Percentiles rank a stretch among this genome's conserved stretches.
Evolutionary conservation across 1,284 basidiomycete species (phyloP).

Genomic region (Sporisorium sorghi): DNA sequence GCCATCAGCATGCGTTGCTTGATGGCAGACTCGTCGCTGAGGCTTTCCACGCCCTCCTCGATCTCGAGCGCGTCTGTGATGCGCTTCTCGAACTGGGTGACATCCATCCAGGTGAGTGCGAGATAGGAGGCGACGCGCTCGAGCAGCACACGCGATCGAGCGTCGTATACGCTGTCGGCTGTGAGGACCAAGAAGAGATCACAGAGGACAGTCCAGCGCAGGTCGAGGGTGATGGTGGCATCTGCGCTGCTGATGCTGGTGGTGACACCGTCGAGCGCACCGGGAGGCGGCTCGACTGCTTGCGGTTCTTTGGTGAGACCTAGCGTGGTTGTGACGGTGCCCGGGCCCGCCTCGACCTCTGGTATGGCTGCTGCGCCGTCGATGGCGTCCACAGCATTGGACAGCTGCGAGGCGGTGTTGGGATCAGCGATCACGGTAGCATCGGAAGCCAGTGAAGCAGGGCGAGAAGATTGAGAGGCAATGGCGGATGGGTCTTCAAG

Average conservation of each 20-base stretch:
- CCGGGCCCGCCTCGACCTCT: conserved; percentile 22
- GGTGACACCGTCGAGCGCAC: conserved; percentile 66
- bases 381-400: conserved; percentile 33
- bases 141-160: conserved; percentile 66
- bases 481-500: neutral
- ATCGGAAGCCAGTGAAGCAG: conserved; percentile 9
- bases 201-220: conserved; percentile 68
- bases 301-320: conserved; percentile 60
- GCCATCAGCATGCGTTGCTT: conserved; percentile 53
- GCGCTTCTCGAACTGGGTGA: conserved; percentile 69
- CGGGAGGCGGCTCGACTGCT: conserved; percentile 55
- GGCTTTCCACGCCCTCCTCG: conserved; percentile 64
- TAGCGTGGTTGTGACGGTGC: conserved; percentile 40
- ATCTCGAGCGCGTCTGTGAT: conserved; percentile 68
- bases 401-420: conserved; percentile 62
- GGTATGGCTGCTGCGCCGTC: conserved; percentile 12
- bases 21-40: conserved; percentile 57
- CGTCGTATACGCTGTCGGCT: conserved; percentile 68
- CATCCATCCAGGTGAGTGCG: conserved; percentile 67
- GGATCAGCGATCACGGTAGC: conserved; percentile 54
- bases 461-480: conserved; percentile 2
- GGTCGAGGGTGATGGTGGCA: conserved; percentile 67
- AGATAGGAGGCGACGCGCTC: conserved; percentile 64
- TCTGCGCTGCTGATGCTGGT: conserved; percentile 62
- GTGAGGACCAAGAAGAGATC: conserved; percentile 68